Evolutionary conservation across 2,329 filamentous ascomycete species (phyloP).

Genomic region (Botrytis fabae): DNA sequence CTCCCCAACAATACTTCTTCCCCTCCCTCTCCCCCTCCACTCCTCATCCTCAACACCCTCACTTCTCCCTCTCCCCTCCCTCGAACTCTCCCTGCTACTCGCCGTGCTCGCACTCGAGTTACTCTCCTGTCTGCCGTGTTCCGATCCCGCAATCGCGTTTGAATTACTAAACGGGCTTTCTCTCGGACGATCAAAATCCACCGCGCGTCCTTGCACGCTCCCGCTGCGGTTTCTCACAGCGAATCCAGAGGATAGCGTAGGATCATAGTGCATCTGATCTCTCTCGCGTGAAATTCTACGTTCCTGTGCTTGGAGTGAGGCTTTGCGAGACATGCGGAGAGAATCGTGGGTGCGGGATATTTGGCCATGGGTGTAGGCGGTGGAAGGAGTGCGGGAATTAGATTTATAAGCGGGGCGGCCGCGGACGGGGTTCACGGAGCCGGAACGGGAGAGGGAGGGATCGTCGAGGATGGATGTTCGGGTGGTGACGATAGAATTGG

Average conservation of each 20-base stretch:
- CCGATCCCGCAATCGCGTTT: not conserved
- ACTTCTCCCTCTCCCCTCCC: not conserved
- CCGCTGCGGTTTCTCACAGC: not conserved
- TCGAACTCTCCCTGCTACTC: not conserved
- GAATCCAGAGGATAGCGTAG: not conserved
- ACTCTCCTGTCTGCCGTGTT: not conserved
- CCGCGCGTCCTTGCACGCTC: constrained; percentile 5
- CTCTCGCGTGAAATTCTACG: not conserved
- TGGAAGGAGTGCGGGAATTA: not conserved
- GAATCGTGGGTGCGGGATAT: constrained; percentile 15
- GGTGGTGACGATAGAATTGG: not conserved
- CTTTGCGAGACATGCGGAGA: constrained; percentile 4
- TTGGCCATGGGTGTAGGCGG: not conserved
- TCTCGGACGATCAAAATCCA: constrained; percentile 16
- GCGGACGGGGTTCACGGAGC: not conserved
- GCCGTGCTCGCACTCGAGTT: not conserved
- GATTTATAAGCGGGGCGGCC: not conserved
- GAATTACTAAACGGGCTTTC: constrained; percentile 16
- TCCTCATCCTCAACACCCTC: not conserved
- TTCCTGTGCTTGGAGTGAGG: not conserved
- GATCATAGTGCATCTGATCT: constrained; percentile 21
- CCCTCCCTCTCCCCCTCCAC: not conserved
- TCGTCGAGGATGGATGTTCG: not conserved
- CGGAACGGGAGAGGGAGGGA: not conserved
- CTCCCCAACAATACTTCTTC: not conserved